phyloP scores from a whole-genome alignment of 176 grass and related monocot genomes.

The Pharus latifolius region DNA sequence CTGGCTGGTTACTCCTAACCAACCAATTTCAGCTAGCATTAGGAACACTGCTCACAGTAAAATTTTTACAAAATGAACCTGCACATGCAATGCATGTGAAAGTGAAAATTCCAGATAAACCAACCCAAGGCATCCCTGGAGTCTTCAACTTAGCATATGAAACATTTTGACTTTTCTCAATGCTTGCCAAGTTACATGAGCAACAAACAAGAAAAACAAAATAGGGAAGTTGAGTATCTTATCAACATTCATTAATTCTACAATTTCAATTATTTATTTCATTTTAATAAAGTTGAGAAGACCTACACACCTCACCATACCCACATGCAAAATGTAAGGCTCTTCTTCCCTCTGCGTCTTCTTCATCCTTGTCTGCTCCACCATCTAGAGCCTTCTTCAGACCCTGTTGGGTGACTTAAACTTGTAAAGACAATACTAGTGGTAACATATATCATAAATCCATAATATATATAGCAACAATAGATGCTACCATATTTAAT shows the following conservation, averaged over 20 bases:
- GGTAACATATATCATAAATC: background rate
- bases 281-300: background rate
- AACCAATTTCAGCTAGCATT: background rate
- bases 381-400: conserved; percentile 78
- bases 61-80: background rate
- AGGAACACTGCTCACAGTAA: background rate
- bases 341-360: conserved; percentile 85
- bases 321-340: conserved; percentile 99
- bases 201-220: background rate
- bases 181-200: background rate
- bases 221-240: background rate
- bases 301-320: conserved; percentile 61
- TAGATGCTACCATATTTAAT: background rate
- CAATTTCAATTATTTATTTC: background rate
- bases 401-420: conserved; percentile 25
- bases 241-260: background rate
- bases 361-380: conserved; percentile 83
- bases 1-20: background rate
- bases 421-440: background rate
- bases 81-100: background rate
- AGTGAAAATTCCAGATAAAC: background rate
- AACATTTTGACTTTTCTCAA: background rate
- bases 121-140: background rate
- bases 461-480: background rate
- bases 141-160: background rate